Conservation (phyloP, 2,329 filamentous ascomycete genomes). For the Fusarium pseudoanthophilum region DNA sequence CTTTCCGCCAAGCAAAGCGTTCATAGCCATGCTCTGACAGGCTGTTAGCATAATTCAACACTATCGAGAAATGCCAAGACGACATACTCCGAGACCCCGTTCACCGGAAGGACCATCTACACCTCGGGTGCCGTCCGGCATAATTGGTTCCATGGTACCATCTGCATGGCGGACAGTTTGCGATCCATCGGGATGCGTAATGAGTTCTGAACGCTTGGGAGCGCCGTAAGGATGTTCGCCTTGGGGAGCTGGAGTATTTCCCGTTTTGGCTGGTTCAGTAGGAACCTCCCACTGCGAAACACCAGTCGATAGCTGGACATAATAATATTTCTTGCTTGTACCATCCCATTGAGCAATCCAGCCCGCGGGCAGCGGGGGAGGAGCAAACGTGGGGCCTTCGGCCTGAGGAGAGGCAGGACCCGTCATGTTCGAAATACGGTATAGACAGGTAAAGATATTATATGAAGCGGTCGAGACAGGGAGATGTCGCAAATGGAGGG, state of each 20-base stretch:
- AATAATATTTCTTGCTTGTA: slow-evolving; percentile 73
- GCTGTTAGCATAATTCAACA: slow-evolving; percentile 19
- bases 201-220: slow-evolving; percentile 64
- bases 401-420: slow-evolving; percentile 67
- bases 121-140: slow-evolving; percentile 63
- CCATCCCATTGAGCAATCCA: slow-evolving; percentile 79
- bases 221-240: slow-evolving; percentile 72
- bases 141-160: slow-evolving; percentile 68
- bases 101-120: slow-evolving; percentile 66
- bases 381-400: slow-evolving; percentile 68
- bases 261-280: slow-evolving; percentile 70
- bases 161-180: slow-evolving; percentile 71
- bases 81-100: slow-evolving; percentile 72
- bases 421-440: slow-evolving; percentile 56
- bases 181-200: slow-evolving; percentile 70
- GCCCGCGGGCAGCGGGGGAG: slow-evolving; percentile 70
- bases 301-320: slow-evolving; percentile 77
- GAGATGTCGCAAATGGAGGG: slow-evolving; percentile 30
- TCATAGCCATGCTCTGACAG: slow-evolving; percentile 66
- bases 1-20: slow-evolving; percentile 65
- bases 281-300: slow-evolving; percentile 80
- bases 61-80: slow-evolving; percentile 4
- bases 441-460: background rate
- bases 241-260: slow-evolving; percentile 66
- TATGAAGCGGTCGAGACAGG: slow-evolving; percentile 28